Base-by-base conservation (phyloP, 2,329 filamentous ascomycete species). In the Penicillium sp. region DNA sequence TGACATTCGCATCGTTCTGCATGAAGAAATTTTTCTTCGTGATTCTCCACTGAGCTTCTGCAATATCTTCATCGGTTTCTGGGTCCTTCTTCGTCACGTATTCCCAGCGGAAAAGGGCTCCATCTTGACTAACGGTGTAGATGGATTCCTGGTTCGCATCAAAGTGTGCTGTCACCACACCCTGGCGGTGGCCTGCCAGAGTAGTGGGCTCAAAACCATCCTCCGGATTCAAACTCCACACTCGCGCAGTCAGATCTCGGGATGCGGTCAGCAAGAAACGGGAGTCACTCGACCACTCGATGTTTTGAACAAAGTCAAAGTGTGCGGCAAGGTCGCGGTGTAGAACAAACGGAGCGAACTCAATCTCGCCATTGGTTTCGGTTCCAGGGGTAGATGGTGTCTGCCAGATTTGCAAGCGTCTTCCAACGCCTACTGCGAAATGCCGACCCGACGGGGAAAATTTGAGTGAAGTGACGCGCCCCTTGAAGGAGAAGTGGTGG, bases 251-350 rank as follows among this genome's bases (percentile, higher is more conserved):
- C 75, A 98, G 77, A 70, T 99, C 95, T 72, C 92, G 97, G 19
- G 92, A 93, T 3, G 93, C 85, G 60, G 89, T 96, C 53, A 99
- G 82, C 74, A 99, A 93, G 80, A 99, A 99, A 26, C 95, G 85
- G 13, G 93, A 97, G 77, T 99, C 96, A 74, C 87, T 89, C 9
- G 95, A 98, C 95, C 96, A 99, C 72, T 96, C 89, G 54, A 99
- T 90, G 72, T 88, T 88, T 62, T 88, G 86, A 13, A 98, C 89
- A 16, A 84, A 85, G 73, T 98, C 95, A 67, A 95, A 96, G 74
- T 99, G 95, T 0, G 91, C 92, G 1, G 87, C 88, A 67, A 96
- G 92, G 51, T 89, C 89, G 64, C 92, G 87, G 77, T 98, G 91
- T 64, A 90, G 84, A 48, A 97, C 88, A 68, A 99, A 99, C 0